Conservation (phyloP, 2,329 filamentous ascomycete genomes). For the Rutstroemia sp. region DNA sequence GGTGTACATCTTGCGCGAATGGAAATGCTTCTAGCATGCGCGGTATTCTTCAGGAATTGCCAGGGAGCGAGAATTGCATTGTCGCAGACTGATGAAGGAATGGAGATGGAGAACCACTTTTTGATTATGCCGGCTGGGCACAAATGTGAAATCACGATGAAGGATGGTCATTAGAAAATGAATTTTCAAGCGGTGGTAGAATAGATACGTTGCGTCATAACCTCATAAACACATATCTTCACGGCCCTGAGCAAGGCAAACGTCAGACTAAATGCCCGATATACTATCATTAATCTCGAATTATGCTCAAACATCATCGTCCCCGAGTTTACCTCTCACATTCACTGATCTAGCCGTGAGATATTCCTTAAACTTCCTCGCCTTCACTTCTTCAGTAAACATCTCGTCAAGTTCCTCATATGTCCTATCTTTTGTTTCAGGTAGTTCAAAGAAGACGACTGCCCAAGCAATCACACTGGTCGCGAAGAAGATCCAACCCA, state of each 20-base stretch:
- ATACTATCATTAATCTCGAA: no score
- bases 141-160: background rate
- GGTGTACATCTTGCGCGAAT: background rate
- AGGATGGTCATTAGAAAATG: background rate
- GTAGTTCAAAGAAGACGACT: background rate
- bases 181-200: background rate
- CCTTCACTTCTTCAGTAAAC: background rate
- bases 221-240: no score
- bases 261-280: no score
- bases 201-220: no score
- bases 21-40: background rate
- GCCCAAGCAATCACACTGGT: background rate
- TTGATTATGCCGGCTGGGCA: background rate
- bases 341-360: background rate
- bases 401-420: slow-evolving; percentile 1
- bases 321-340: background rate
- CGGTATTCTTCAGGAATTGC: background rate
- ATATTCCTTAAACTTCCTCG: background rate
- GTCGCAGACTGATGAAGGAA: background rate
- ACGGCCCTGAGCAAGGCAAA: no score
- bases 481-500: background rate
- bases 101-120: background rate
- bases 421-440: background rate
- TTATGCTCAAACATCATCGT: background rate
- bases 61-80: background rate